Conservation (phyloP, 345 rosid genomes). For the Rhodomyrtus tomentosa region DNA sequence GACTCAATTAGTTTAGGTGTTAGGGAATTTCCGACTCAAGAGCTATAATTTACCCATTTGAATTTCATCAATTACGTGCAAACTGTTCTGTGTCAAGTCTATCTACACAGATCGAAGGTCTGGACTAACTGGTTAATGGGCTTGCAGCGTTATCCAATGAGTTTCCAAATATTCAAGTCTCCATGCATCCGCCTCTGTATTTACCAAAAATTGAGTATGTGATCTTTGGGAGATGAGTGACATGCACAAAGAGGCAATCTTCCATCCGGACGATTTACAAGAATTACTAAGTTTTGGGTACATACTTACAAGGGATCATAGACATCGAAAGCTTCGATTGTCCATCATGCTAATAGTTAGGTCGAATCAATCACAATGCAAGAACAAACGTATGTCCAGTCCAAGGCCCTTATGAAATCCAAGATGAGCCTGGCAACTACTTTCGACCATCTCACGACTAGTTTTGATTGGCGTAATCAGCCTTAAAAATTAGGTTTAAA, state of each 20-base stretch:
- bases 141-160: not conserved
- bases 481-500: not conserved
- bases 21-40: not conserved
- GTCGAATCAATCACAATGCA: not conserved
- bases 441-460: not conserved
- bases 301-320: not conserved
- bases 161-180: not conserved
- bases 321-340: not conserved
- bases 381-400: not conserved
- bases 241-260: not conserved
- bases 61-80: not conserved
- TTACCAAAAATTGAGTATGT: not conserved
- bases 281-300: not conserved
- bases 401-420: not conserved
- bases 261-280: not conserved
- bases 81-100: not conserved
- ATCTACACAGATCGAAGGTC: rapidly evolving
- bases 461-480: not conserved
- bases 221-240: not conserved
- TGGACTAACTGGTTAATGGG: not conserved
- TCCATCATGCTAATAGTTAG: not conserved
- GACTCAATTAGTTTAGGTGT: not conserved
- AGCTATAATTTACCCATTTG: not conserved
- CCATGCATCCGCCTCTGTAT: not conserved
- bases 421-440: not conserved